Conservation (phyloP, 2,329 filamentous ascomycete genomes). For the Shiraia sp. region DNA sequence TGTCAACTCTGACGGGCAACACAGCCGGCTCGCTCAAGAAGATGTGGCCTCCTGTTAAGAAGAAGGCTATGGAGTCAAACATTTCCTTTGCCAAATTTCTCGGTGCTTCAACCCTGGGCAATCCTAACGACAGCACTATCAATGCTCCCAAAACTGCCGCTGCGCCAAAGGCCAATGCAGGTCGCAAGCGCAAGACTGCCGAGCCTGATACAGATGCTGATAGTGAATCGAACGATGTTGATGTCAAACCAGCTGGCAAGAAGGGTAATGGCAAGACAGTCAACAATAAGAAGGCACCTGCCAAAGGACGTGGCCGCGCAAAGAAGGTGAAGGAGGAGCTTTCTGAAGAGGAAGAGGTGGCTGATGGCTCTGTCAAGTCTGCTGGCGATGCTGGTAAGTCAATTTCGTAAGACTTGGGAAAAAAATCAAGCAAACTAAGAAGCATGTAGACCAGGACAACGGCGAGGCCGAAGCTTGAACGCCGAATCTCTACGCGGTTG, state of each 20-base stretch:
- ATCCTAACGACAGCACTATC: constrained; percentile 3
- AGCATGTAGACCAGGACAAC: constrained; percentile 4
- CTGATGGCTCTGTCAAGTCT: constrained; percentile 16
- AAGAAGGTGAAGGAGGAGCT: constrained; percentile 23
- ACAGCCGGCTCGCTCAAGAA: constrained; percentile 38
- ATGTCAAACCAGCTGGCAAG: neutral
- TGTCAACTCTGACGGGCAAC: constrained; percentile 33
- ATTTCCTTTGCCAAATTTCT: constrained; percentile 29
- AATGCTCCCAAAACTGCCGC: constrained; percentile 9
- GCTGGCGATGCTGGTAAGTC: constrained; percentile 22
- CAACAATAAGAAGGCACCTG: constrained; percentile 13
- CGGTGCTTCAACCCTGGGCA: constrained; percentile 5
- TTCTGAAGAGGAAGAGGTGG: constrained; percentile 8
- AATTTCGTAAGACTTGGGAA: neutral
- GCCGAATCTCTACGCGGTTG: neutral
- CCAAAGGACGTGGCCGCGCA: constrained; percentile 16
- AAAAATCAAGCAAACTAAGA: constrained; percentile 17
- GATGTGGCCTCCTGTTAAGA: constrained; percentile 39
- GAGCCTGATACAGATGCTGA: constrained; percentile 8
- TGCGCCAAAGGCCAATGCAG: constrained; percentile 3
- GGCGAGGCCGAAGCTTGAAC: neutral
- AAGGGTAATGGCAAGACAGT: constrained; percentile 6
- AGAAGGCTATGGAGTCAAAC: constrained; percentile 30
- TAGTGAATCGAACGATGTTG: constrained; percentile 1
- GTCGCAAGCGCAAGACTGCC: constrained; percentile 31